Base-by-base conservation (phyloP, 1,139 yeast genomes). In the Sugiyamaella paludigena region DNA sequence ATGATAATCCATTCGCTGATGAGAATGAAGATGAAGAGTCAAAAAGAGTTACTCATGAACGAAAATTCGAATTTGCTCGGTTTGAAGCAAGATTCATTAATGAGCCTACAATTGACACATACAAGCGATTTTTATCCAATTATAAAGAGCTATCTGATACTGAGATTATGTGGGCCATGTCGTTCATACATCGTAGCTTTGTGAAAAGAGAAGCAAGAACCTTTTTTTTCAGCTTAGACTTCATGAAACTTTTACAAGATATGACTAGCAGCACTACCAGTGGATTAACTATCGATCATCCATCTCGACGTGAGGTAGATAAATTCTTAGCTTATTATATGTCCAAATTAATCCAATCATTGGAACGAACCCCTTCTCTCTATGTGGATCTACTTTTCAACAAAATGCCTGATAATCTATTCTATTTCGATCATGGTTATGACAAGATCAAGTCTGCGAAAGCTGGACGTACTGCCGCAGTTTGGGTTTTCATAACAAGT, bases 101-200 rank as follows among this genome's bases (percentile, higher is more conserved):
- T 41, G 77, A 74, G 33, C 60, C 60, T 4, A 64, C 72, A 1
- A 56, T 83, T 8, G 70, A 78, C n/a, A 71, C 83, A 1, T 81
- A 80, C 58, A 74, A 79, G 48, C 75, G 72, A 32, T 77, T 73
- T 49, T 64, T 82, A 26, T 63, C 72, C 1, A 74, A 84, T 53
- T 88, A 74, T 61, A 74, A 72, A 46, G 96, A 89, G 52, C 68
- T 91, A 43, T 69, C 76, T 0, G 79, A 78, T 45, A 75, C 71
- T 10, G 84, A 84, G 49, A 71, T 92, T 42, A 83, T 82, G 58
- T 75, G 77, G 50, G 82, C 85, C 16, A 63, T 92, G 28, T 73
- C 83, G 1, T 91, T 81, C 62, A 81, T 89, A 60, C 89, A 87
- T 62, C 73, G 87, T 34, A 67, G 88, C 0, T 82, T 89, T 58